Evolutionary conservation across 1,139 yeast genomes (phyloP).

Genomic region (Saccharomyces hybrid): DNA sequence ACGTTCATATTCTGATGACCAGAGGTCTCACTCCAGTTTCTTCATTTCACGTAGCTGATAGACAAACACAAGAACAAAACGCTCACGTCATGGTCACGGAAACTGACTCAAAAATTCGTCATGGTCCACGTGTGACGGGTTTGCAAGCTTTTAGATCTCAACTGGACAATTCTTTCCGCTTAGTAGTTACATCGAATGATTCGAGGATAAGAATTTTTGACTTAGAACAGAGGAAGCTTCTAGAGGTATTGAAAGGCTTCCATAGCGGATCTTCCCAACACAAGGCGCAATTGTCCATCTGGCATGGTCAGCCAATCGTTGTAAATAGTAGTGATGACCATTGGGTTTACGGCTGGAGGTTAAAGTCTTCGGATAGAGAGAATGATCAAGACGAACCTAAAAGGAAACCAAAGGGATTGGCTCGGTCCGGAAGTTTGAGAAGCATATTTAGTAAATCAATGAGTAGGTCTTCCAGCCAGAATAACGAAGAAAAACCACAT

Average conservation of each 20-base stretch:
- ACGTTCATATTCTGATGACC: slow-evolving; percentile 55
- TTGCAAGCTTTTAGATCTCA: slow-evolving; percentile 34
- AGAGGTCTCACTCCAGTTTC: slow-evolving; percentile 51
- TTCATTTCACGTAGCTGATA: slow-evolving; percentile 47
- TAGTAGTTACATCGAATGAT: slow-evolving; percentile 69
- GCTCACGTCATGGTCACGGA: slow-evolving; percentile 4
- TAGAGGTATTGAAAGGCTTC: slow-evolving; percentile 67
- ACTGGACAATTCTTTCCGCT: slow-evolving; percentile 26
- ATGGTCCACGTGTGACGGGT: slow-evolving; percentile 49
- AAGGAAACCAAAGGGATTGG: slow-evolving; percentile 4
- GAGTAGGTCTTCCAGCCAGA: slow-evolving; percentile 16
- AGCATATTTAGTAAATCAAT: slow-evolving; percentile 57
- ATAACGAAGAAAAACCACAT: slow-evolving; percentile 21
- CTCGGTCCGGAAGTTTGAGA: slow-evolving; percentile 64
- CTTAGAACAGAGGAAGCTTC: slow-evolving; percentile 47
- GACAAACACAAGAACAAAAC: slow-evolving; percentile 16
- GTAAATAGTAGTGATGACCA: slow-evolving; percentile 43
- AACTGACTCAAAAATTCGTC: slow-evolving; percentile 14
- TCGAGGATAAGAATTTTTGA: slow-evolving; percentile 66
- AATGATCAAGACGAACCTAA: neutral
- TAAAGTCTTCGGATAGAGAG: slow-evolving; percentile 14
- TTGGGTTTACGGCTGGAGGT: slow-evolving; percentile 33
- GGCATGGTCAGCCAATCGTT: slow-evolving; percentile 20
- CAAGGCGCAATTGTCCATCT: slow-evolving; percentile 39
- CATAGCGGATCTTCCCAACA: slow-evolving; percentile 66